Base-by-base conservation (phyloP, 164 flowering plant species). In the Paratinospora sagittata region DNA sequence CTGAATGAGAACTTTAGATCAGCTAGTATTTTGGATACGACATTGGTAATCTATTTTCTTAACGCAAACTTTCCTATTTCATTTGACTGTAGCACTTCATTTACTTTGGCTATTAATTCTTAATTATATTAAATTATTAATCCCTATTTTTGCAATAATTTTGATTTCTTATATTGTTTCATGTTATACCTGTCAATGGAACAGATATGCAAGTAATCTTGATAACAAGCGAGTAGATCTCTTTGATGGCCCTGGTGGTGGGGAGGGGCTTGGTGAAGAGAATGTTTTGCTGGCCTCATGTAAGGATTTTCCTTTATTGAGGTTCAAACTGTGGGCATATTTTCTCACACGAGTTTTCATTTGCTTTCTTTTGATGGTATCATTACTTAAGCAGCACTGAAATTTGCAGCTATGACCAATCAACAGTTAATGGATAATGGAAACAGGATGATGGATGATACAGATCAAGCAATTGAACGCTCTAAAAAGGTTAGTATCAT, bases 401-500 rank as follows among this genome's bases (percentile, higher is more conserved):
- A 30, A 17, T 69, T 6, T 84, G 72, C 91, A 93, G 98, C 86
- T 66, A 88, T 93, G 98, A 75, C 89, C 74, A 91, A 93, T 80
- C 93, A 93, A 69, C 85, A 93, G 73, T 78, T 93, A 60, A 71
- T 93, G 34, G 97, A 91, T 80, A 73, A 66, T 27, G 98, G 98
- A 69, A 82, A 90, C 73, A 73, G 27, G 27, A 90, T 88, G 96
- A 87, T 93, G 96, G 89, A 89, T 79, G 98, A 93, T 63, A 90
- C 97, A 49, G 97, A 93, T 83, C 92, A 93, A 84, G 90, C 88
- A 26, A 88, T 93, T 78, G 93, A 93, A 70, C 82, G 96, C 74
- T 81, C 91, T 24, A 89, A 90, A 77, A 83, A 91, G 93, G 97
- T 90, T 21, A 30, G 79, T 26, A 16, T 12, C 19, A 3, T 63